These are phyloP conservation scores for Heterobasidion occidentale DNA, from an alignment of 1,284 basidiomycete species.

Conservation along the genomic window DNA sequence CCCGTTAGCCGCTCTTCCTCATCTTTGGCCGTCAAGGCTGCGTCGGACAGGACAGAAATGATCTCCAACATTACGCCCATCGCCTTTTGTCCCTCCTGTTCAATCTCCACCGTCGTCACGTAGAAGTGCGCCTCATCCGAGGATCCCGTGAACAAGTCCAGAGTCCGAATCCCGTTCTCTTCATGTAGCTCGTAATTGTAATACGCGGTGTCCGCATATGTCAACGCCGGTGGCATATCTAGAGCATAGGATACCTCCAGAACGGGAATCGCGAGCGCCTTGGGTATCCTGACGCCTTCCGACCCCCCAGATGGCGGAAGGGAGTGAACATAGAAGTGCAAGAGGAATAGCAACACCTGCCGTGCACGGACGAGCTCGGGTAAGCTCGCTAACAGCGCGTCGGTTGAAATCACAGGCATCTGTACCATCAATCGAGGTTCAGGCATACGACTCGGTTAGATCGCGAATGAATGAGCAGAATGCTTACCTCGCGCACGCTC, in stretches of 20 bases:
- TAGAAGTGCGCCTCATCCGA: conserved; percentile 50
- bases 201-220: conserved; percentile 52
- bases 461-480: neutral
- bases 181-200: conserved; percentile 36
- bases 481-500: conserved; percentile 23
- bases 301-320: conserved; percentile 9
- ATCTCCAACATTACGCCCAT: conserved; percentile 45
- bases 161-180: conserved; percentile 17
- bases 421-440: conserved; percentile 1
- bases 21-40: conserved; percentile 9
- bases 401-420: conserved; percentile 24
- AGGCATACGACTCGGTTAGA: neutral
- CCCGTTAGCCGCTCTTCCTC: conserved; percentile 44
- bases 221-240: conserved; percentile 48
- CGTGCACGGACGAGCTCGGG: conserved; percentile 36
- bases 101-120: conserved; percentile 46
- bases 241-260: conserved; percentile 37
- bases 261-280: conserved; percentile 37
- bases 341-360: conserved; percentile 41
- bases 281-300: conserved; percentile 24
- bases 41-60: conserved; percentile 20
- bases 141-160: conserved; percentile 39
- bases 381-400: conserved; percentile 18
- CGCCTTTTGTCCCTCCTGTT: conserved; percentile 43
- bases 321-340: conserved; percentile 46